phyloP scores from a whole-genome alignment of 768 basidiomycete genomes.

The Tricholomella constricta region DNA sequence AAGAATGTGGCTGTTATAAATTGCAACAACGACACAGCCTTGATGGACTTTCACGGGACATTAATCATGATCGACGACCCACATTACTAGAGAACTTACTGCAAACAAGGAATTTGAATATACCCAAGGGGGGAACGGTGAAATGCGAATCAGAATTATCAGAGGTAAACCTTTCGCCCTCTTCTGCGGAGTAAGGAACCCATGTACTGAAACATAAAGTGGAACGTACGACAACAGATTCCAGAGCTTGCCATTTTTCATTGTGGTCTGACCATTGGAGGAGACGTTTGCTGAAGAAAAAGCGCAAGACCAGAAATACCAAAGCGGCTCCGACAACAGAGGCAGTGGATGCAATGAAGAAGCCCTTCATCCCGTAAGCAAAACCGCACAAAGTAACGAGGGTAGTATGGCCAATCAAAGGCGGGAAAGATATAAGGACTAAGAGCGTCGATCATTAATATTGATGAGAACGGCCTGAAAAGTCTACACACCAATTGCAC shows the following conservation, averaged over 20 bases:
- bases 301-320: slow-evolving; percentile 61
- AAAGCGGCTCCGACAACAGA: slow-evolving; percentile 66
- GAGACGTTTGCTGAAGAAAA: slow-evolving; percentile 56
- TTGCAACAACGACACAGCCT: slow-evolving; percentile 72
- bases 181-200: slow-evolving; percentile 34
- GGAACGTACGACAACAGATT: slow-evolving; percentile 67
- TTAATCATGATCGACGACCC: background rate
- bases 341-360: slow-evolving; percentile 60
- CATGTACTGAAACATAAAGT: background rate
- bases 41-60: slow-evolving; percentile 55
- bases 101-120: slow-evolving; percentile 84
- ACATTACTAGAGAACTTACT: slow-evolving; percentile 41
- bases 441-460: slow-evolving; percentile 5
- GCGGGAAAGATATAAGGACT: slow-evolving; percentile 59
- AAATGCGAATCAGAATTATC: slow-evolving; percentile 78
- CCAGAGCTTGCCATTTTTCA: slow-evolving; percentile 77
- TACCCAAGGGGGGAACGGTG: slow-evolving; percentile 86
- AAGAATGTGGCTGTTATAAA: slow-evolving; percentile 74
- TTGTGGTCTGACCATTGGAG: slow-evolving; percentile 62
- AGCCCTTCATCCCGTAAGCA: slow-evolving; percentile 80
- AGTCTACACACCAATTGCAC: slow-evolving; percentile 48
- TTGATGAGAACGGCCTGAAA: slow-evolving; percentile 3
- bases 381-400: slow-evolving; percentile 74
- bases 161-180: slow-evolving; percentile 76
- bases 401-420: slow-evolving; percentile 69